These are phyloP conservation scores for Pilatotrama ljubarskyi DNA, from an alignment of 768 basidiomycete species.

Conservation along the genomic window DNA sequence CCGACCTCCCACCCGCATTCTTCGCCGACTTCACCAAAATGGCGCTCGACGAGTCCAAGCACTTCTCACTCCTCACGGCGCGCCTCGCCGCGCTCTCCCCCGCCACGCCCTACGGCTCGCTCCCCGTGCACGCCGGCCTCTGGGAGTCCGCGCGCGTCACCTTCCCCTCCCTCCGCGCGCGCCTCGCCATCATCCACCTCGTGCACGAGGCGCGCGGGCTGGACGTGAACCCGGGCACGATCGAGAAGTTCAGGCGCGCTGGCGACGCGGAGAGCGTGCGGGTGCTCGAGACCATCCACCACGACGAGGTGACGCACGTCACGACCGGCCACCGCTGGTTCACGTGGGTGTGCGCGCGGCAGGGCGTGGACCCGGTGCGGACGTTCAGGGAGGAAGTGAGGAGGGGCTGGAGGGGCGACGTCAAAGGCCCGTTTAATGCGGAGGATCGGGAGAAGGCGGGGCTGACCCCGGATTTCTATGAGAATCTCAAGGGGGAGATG, in stretches of 20 bases:
- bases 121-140: conserved; percentile 71
- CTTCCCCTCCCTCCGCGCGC: conserved; percentile 61
- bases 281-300: conserved; percentile 73
- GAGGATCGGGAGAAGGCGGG: conserved; percentile 74
- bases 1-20: conserved; percentile 66
- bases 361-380: conserved; percentile 56
- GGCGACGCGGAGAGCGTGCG: conserved; percentile 67
- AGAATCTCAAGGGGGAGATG: conserved; percentile 66
- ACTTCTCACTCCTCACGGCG: conserved; percentile 69
- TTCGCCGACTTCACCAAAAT: conserved; percentile 83
- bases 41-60: conserved; percentile 85
- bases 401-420: conserved; percentile 66
- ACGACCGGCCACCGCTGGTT: conserved; percentile 85
- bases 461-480: conserved; percentile 70
- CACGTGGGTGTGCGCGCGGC: conserved; percentile 65
- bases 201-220: conserved; percentile 84
- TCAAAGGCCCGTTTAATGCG: conserved; percentile 83
- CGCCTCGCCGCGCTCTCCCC: conserved; percentile 63
- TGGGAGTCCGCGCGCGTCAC: conserved; percentile 80
- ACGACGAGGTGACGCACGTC: conserved; percentile 80
- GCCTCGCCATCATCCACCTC: conserved; percentile 82
- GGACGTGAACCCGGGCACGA: conserved; percentile 81
- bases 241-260: conserved; percentile 66
- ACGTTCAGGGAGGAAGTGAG: conserved; percentile 73
- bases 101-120: conserved; percentile 67